Evolutionary conservation across 1,139 yeast genomes (phyloP), one percentile per base, ranked within the genome.

Genomic region (Chernovozyma aurita): DNA sequence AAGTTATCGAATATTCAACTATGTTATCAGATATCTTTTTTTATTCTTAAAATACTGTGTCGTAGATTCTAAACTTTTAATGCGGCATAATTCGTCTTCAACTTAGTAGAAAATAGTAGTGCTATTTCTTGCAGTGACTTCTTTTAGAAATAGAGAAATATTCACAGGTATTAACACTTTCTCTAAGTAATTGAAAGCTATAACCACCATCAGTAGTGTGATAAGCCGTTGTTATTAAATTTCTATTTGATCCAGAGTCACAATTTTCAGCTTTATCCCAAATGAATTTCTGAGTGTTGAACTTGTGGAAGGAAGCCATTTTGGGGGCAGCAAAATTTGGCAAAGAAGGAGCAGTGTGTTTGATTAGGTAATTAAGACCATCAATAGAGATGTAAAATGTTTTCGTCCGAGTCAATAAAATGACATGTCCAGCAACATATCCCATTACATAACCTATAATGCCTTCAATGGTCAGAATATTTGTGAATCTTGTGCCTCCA

Each of bases 201-300:
- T 57, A 46, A n/a, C 95, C 95, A 16, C 78, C 80, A 57, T 83
- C 76, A 9, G 48, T 55, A 7, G 95, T 81, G 30, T 77, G 59
- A 41, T 70, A 82, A 0, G 90, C 83, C 18, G 67, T 69, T 1
- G 71, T 55, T 30, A 63, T 65, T 52, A 97, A 88, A 15, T 64
- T 57, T 3, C 42, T 42, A 3, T 60, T 55, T 35, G 60, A 64
- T 7, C 62, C 51, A 15, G 59, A 51, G 8, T 68, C 73, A 55
- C 95, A 85, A 18, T 71, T 68, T 33, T 71, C 71, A 33, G 74
- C 74, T 2, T 90, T 86, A 48, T 77, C 75, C 73, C 84, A 83
- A 18, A 90, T 78, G 44, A 86, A 76, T 55, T 78, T 71, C n/a
- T 72, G 58, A 1, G 74, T 49, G 38, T 77, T 67, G 1, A 57